Conservation (phyloP, 495 filamentous ascomycete species). For the Haplographium delicatum region DNA sequence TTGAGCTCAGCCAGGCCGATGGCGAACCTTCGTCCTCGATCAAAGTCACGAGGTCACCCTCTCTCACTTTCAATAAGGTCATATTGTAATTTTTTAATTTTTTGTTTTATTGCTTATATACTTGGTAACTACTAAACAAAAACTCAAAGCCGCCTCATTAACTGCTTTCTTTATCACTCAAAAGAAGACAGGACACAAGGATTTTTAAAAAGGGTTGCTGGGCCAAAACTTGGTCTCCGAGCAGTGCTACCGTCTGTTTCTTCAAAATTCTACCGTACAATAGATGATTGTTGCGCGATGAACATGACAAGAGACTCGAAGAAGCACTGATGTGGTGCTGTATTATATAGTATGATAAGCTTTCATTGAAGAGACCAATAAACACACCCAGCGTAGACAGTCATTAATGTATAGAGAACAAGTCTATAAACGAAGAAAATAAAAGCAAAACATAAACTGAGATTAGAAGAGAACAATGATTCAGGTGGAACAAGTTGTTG, state of each 20-base stretch:
- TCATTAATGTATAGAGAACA: slow-evolving; percentile 22
- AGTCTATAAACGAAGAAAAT: slow-evolving; percentile 26
- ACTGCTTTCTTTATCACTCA: too few relatives aligned
- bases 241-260: slow-evolving; percentile 31
- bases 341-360: background rate
- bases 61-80: too few relatives aligned
- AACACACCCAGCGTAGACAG: slow-evolving; percentile 35
- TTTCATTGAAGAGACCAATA: slow-evolving; percentile 27
- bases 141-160: too few relatives aligned
- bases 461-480: slow-evolving; percentile 28
- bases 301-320: too few relatives aligned
- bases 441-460: slow-evolving; percentile 20
- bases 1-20: too few relatives aligned
- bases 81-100: too few relatives aligned
- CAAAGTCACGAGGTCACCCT: too few relatives aligned
- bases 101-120: too few relatives aligned
- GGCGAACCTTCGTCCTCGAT: too few relatives aligned
- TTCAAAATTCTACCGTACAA: slow-evolving; percentile 22
- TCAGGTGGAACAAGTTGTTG: slow-evolving; percentile 27
- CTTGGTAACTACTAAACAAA: too few relatives aligned
- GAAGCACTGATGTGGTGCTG: slow-evolving; percentile 17
- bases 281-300: too few relatives aligned
- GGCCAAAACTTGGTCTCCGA: slow-evolving; percentile 39
- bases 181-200: background rate
- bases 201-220: slow-evolving; percentile 21